phyloP scores from a whole-genome alignment of 768 basidiomycete species.

The Leccinellum luteum region DNA sequence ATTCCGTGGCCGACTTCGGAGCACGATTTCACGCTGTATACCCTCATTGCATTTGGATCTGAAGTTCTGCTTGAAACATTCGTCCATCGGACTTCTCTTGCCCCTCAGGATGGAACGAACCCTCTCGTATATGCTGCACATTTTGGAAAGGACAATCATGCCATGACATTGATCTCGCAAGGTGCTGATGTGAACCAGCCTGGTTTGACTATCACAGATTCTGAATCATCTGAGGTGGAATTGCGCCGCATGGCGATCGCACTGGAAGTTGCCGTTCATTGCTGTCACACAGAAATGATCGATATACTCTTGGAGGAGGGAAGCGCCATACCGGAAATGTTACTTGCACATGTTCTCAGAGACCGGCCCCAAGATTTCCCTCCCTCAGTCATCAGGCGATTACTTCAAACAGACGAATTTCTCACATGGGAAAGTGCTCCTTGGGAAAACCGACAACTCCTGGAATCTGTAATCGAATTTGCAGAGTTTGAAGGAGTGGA shows the following conservation, averaged over 20 bases:
- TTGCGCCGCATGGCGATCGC: not conserved
- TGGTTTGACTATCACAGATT: not conserved
- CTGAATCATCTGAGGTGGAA: not conserved
- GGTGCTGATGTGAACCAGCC: not conserved
- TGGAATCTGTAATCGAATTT: not conserved
- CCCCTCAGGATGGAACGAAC: not conserved
- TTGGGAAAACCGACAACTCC: not conserved
- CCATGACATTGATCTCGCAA: not conserved
- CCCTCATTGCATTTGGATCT: constrained; percentile 5
- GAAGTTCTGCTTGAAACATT: not conserved
- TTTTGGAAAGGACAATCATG: not conserved
- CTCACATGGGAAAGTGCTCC: not conserved
- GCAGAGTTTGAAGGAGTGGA: not conserved
- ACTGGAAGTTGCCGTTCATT: not conserved
- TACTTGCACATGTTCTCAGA: not conserved
- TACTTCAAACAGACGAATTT: constrained; percentile 1
- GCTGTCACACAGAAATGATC: not conserved
- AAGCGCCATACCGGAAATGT: not conserved
- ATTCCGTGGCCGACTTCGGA: constrained; percentile 3
- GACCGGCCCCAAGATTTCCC: not conserved
- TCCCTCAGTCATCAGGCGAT: not conserved
- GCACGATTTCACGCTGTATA: constrained; percentile 5
- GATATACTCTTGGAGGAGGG: not conserved
- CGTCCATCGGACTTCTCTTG: not conserved
- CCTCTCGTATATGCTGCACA: constrained; percentile 7